phyloP scores from a whole-genome alignment of 116 monocot species.

The Zostera marina region DNA sequence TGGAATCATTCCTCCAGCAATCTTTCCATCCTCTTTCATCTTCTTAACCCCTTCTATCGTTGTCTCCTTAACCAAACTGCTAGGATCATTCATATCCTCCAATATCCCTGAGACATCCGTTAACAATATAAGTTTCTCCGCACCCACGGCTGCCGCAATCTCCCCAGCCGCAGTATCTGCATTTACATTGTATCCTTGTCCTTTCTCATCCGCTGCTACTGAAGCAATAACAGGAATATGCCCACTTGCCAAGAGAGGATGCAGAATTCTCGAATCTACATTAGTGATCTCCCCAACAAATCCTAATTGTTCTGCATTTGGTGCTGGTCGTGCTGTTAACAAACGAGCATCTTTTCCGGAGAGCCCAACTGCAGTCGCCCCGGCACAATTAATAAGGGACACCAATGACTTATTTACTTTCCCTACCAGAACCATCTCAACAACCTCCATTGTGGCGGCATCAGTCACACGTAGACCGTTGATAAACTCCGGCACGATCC shows the following conservation, averaged over 20 bases:
- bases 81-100: constrained; percentile 45
- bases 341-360: constrained; percentile 70
- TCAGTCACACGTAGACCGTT: constrained; percentile 92
- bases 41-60: constrained; percentile 46
- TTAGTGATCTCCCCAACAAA: constrained; percentile 76
- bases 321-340: constrained; percentile 56
- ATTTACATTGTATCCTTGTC: constrained; percentile 79
- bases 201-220: constrained; percentile 57
- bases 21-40: constrained; percentile 64
- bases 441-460: constrained; percentile 84
- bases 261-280: constrained; percentile 60
- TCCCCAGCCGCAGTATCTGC: constrained; percentile 86
- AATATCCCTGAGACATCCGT: constrained; percentile 80
- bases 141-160: constrained; percentile 69
- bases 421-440: constrained; percentile 92
- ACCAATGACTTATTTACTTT: constrained; percentile 86
- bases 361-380: constrained; percentile 70
- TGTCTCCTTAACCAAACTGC: constrained; percentile 64
- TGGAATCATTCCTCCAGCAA: constrained; percentile 92
- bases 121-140: constrained; percentile 77
- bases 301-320: constrained; percentile 46
- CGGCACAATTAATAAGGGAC: constrained; percentile 59
- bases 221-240: constrained; percentile 85
- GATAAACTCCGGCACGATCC: constrained; percentile 50
- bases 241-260: constrained; percentile 27